Evolutionary conservation across 2,329 filamentous ascomycete species (phyloP).

Genomic region (Intubia oerlemansii): DNA sequence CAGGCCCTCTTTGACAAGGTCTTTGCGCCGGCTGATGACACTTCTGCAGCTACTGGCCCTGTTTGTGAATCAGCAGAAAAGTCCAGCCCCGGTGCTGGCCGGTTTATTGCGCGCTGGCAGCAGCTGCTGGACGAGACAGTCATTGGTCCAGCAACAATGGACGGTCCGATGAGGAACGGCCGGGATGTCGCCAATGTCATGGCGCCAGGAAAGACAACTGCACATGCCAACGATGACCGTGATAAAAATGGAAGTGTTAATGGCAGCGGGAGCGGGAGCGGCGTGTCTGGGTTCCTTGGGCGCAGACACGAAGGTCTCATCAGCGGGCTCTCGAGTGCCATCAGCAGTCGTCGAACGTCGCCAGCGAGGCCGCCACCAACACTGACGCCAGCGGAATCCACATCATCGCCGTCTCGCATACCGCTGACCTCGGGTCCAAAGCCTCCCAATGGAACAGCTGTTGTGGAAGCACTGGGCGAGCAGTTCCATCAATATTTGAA

Average conservation of each 20-base stretch:
- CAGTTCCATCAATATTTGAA: slow-evolving; percentile 2
- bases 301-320: slow-evolving; percentile 1
- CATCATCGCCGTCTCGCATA: neutral
- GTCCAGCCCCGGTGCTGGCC: slow-evolving; percentile 36
- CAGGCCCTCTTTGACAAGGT: slow-evolving; percentile 29
- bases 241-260: neutral
- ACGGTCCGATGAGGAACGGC: slow-evolving; percentile 30
- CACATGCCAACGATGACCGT: slow-evolving; percentile 1
- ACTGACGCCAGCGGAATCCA: neutral
- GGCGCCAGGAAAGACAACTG: slow-evolving; percentile 14
- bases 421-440: neutral
- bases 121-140: slow-evolving; percentile 45
- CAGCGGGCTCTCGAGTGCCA: slow-evolving; percentile 2
- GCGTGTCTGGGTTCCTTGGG: neutral
- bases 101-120: slow-evolving; percentile 55
- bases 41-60: neutral
- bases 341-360: slow-evolving; percentile 2
- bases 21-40: slow-evolving; percentile 6
- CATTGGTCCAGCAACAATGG: slow-evolving; percentile 30
- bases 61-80: too few species aligned
- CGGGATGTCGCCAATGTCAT: slow-evolving; percentile 22
- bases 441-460: slow-evolving; percentile 1
- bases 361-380: neutral
- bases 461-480: slow-evolving; percentile 2
- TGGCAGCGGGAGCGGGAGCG: neutral